A percentile compares a stretch with the other conserved stretches of the same genome.
Conservation (phyloP, 139 green algal genomes). For the Micractinium conductrix region DNA sequence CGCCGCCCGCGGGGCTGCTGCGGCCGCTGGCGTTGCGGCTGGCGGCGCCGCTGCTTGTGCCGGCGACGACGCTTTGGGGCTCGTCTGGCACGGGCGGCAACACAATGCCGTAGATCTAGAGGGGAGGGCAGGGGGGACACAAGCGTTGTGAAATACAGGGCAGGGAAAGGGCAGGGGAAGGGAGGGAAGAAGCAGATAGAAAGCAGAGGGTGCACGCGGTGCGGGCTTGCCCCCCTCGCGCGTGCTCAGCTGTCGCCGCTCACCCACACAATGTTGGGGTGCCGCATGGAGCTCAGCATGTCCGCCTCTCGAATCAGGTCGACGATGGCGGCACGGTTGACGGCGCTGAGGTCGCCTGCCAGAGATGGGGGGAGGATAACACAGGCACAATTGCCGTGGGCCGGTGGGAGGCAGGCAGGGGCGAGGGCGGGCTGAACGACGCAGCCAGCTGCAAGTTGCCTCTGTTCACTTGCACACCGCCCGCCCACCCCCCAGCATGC, state of each 20-base stretch:
- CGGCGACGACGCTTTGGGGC: background rate
- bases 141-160: background rate
- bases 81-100: constrained; percentile 45
- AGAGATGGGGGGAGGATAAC: background rate
- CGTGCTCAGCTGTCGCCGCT: background rate
- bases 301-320: constrained; percentile 74
- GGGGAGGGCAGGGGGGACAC: constrained; percentile 46
- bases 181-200: background rate
- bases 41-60: background rate
- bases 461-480: too few species aligned
- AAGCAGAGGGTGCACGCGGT: background rate
- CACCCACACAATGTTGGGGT: constrained; percentile 30
- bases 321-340: constrained; percentile 57
- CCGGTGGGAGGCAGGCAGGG: background rate
- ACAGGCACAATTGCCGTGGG: too few species aligned
- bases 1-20: background rate
- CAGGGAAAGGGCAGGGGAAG: background rate
- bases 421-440: too few species aligned
- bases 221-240: too few species aligned
- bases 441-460: too few species aligned
- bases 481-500: too few species aligned
- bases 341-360: background rate
- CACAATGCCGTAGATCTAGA: constrained; percentile 83
- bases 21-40: background rate
- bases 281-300: constrained; percentile 56